Conservation (phyloP, 306 rosid genomes). For the Delonix regia region DNA sequence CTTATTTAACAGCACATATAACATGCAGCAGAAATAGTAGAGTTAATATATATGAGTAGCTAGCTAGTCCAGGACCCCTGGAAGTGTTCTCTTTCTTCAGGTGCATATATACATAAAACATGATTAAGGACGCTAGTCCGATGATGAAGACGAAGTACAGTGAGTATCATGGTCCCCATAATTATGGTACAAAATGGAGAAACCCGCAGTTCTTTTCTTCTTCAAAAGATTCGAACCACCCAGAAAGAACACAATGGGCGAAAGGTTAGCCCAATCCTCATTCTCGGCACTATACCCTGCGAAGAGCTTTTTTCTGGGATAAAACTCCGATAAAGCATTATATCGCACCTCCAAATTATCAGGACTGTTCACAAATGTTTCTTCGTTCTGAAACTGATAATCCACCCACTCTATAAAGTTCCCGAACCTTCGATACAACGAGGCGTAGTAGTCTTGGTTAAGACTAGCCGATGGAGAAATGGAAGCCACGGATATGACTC, state of each 20-base stretch:
- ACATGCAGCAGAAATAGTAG: not conserved
- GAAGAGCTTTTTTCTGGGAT: conserved; percentile 40
- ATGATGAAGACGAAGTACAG: not conserved
- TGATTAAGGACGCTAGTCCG: not conserved
- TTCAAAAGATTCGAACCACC: conserved; percentile 41
- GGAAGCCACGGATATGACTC: conserved; percentile 34
- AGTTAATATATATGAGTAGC: too few species aligned
- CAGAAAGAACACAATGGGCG: conserved; percentile 52
- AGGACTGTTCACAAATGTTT: not conserved
- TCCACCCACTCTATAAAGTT: conserved; percentile 34
- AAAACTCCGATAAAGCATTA: not conserved
- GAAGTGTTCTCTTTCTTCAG: not conserved
- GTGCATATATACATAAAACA: not conserved
- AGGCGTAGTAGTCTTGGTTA: not conserved
- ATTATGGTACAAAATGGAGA: conserved; percentile 53
- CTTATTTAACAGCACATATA: not conserved
- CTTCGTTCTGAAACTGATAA: conserved; percentile 55
- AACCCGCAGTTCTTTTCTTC: conserved; percentile 30
- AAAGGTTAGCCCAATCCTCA: conserved; percentile 45
- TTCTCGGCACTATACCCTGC: conserved; percentile 54
- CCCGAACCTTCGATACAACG: not conserved
- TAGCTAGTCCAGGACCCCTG: not conserved
- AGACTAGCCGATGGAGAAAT: conserved; percentile 41
- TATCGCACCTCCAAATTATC: not conserved
- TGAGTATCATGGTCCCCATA: not conserved